phyloP scores from a whole-genome alignment of 495 filamentous ascomycete genomes.

The Aspergillus olivimuriae region DNA sequence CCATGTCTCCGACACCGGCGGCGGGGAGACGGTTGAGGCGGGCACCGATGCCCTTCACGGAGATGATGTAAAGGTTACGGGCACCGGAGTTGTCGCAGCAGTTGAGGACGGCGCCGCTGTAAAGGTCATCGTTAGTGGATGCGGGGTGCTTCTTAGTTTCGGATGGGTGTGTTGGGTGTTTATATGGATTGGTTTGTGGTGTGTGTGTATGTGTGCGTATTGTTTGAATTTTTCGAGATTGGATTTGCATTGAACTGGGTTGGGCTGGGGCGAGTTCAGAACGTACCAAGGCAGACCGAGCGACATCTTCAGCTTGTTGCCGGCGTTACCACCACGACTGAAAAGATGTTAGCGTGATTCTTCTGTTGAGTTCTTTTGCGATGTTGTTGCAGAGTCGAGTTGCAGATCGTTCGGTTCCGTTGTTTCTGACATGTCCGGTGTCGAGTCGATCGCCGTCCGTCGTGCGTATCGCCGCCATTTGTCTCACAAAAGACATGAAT shows the following conservation, averaged over 20 bases:
- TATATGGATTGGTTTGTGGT: too few species aligned
- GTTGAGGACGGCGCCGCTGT: constrained; percentile 92
- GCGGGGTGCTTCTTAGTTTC: too few species aligned
- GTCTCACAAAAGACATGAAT: too few species aligned
- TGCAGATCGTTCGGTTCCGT: too few species aligned
- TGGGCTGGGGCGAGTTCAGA: too few species aligned
- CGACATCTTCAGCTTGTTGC: constrained; percentile 99
- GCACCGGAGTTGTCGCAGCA: constrained; percentile 98
- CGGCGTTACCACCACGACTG: constrained; percentile 82
- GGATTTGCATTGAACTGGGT: too few species aligned
- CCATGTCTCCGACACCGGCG: constrained; percentile 98
- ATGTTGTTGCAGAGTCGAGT: too few species aligned
- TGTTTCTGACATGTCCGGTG: too few species aligned
- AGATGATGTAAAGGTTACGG: constrained; percentile 99
- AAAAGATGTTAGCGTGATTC: constrained; percentile 22
- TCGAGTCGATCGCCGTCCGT: too few species aligned
- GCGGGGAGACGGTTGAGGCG: constrained; percentile 97
- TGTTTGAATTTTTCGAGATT: constrained; percentile 1
- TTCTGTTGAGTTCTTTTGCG: background rate
- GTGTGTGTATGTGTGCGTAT: constrained; percentile 7
- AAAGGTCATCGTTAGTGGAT: constrained; percentile 16
- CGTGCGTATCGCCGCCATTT: too few species aligned
- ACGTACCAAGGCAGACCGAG: constrained; percentile 99
- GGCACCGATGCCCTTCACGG: constrained; percentile 98
- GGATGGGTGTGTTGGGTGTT: background rate